phyloP scores from a whole-genome alignment of 305 asterid species.

The Rubia peregrina region DNA sequence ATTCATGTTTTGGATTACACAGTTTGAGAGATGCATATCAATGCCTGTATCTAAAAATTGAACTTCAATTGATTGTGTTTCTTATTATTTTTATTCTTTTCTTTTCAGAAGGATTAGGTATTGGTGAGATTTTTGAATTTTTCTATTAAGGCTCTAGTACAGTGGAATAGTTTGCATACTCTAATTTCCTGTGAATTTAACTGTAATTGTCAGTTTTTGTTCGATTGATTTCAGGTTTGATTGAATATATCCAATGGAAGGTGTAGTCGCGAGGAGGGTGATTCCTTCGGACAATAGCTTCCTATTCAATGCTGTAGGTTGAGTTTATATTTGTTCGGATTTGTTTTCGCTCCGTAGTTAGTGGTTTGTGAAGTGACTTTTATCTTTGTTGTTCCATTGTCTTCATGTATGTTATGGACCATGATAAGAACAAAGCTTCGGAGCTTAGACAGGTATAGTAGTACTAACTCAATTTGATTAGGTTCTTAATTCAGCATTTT shows the following conservation, averaged over 20 bases:
- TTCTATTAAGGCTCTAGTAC: neutral
- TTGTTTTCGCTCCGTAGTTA: too few relatives aligned
- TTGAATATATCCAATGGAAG: constrained; percentile 43
- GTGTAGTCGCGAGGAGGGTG: constrained; percentile 64
- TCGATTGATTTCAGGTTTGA: constrained; percentile 32
- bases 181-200: neutral
- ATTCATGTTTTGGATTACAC: neutral
- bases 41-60: neutral
- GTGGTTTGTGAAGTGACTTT: too few relatives aligned
- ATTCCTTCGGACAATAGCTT: constrained; percentile 96
- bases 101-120: neutral
- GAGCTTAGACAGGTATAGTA: too few relatives aligned
- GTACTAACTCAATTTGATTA: neutral
- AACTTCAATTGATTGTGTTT: neutral
- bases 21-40: neutral
- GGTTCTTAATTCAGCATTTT: neutral
- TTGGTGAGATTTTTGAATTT: too few relatives aligned
- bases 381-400: too few relatives aligned
- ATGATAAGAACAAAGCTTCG: too few relatives aligned
- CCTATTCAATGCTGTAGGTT: constrained; percentile 78
- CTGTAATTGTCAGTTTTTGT: neutral
- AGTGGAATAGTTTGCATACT: neutral
- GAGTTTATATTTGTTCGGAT: too few relatives aligned
- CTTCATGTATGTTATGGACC: too few relatives aligned
- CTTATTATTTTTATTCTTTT: neutral